Conservation (phyloP, 306 rosid genomes). For the apple (Malus domestica) region DNA sequence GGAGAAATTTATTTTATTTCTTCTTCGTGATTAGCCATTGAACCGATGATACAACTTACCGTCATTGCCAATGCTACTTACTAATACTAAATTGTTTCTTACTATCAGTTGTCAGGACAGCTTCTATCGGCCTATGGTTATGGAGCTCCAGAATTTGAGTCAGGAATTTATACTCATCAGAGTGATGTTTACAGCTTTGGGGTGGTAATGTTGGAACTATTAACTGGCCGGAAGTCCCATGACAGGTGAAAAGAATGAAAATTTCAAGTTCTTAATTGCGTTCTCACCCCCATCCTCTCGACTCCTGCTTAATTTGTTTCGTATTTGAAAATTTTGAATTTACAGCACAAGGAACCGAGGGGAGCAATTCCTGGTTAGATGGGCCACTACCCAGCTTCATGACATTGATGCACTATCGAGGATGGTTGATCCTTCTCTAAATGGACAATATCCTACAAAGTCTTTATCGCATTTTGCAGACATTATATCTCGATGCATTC, state of each 20-base stretch:
- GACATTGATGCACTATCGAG: slow-evolving; percentile 90
- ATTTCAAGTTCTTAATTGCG: background rate
- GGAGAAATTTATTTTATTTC: background rate
- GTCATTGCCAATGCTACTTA: background rate
- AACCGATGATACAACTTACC: background rate
- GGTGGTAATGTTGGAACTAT: slow-evolving; percentile 89
- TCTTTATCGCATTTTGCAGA: slow-evolving; percentile 88
- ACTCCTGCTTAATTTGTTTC: background rate
- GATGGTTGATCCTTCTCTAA: slow-evolving; percentile 91
- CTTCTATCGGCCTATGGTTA: slow-evolving; percentile 70
- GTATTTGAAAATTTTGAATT: background rate
- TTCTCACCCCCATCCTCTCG: background rate
- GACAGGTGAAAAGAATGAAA: slow-evolving; percentile 54
- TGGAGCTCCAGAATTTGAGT: slow-evolving; percentile 97
- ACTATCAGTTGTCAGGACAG: slow-evolving; percentile 77
- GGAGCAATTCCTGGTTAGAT: slow-evolving; percentile 82
- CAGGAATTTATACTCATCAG: slow-evolving; percentile 72
- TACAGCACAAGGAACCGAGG: slow-evolving; percentile 57
- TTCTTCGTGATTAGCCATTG: background rate
- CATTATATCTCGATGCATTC: slow-evolving; percentile 80
- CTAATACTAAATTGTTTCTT: slow-evolving; percentile 7
- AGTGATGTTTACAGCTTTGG: slow-evolving; percentile 94
- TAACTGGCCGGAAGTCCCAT: slow-evolving; percentile 81
- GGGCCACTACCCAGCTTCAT: slow-evolving; percentile 93
- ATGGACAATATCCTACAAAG: slow-evolving; percentile 66